Conservation (phyloP, 768 basidiomycete species). For the Lepiota subincarnata region DNA sequence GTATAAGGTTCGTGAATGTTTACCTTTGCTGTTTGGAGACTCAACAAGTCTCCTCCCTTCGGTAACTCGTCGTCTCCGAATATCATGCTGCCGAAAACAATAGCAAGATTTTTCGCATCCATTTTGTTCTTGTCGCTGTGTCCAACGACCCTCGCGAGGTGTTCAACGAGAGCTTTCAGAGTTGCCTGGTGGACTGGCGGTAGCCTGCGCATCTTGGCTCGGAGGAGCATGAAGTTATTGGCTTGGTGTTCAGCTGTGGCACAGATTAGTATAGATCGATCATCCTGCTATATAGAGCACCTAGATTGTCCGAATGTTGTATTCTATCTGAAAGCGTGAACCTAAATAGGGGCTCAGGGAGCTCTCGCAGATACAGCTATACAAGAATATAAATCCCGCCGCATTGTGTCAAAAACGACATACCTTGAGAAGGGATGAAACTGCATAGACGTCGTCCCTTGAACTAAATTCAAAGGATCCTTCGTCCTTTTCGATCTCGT, state of each 20-base stretch:
- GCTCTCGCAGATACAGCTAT: constrained; percentile 76
- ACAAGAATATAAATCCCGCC: constrained; percentile 6
- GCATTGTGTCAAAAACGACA: constrained; percentile 14
- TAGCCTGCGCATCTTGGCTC: constrained; percentile 82
- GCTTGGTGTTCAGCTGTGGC: constrained; percentile 62
- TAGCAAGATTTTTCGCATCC: constrained; percentile 89
- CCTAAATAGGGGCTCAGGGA: constrained; percentile 88
- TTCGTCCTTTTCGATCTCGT: constrained; percentile 85
- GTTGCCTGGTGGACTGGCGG: constrained; percentile 84
- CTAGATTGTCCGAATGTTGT: constrained; percentile 73
- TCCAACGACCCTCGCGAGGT: constrained; percentile 69
- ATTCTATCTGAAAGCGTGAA: constrained; percentile 77
- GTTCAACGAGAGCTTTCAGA: constrained; percentile 75
- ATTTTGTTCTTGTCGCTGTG: constrained; percentile 81
- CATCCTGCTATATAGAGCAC: constrained; percentile 33
- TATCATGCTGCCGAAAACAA: constrained; percentile 84
- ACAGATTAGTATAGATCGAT: background rate
- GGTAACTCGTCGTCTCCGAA: constrained; percentile 92
- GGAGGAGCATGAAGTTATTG: constrained; percentile 70
- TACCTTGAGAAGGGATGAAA: constrained; percentile 84
- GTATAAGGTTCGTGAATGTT: background rate
- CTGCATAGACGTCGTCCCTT: constrained; percentile 78
- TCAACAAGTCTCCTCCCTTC: constrained; percentile 71
- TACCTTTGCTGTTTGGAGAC: constrained; percentile 75
- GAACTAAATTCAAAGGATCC: constrained; percentile 66